Evolutionary conservation across 345 rosid species (phyloP), one percentile per base, ranked within the genome.

Genomic region (Noccaea caerulescens): DNA sequence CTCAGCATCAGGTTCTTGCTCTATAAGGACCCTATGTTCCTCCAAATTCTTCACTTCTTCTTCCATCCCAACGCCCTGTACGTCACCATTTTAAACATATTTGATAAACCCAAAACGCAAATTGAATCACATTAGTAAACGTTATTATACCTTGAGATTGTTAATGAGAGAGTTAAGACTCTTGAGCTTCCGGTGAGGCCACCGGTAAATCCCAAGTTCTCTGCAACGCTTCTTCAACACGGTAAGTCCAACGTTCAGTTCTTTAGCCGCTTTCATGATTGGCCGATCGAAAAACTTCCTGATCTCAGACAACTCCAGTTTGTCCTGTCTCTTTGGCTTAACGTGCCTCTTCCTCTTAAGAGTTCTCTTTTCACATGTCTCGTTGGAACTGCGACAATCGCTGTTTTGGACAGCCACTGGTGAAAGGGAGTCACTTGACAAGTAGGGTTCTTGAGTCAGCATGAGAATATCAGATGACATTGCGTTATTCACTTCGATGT

Each of bases 121-220:
- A 18, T 0, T 27, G 4, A 50, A 38, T 23, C 27, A 64, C 1
- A 43, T 10, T 23, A 66, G 39, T n/a, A 53, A 55, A 55, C 18
- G 44, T 37, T 37, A 37, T 43, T 8, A 30, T 2, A 87, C 96
- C 93, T 83, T 80, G 42, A 87, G 91, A 68, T 85, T 91, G n/a
- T 71, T 33, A 1, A 85, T 88, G 12, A 91, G 91, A 14, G 84
- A 73, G n/a, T 81, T 79, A 38, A 91, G 80, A 79, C 93, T 87
- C 82, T 81, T 87, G 66, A 91, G 85, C 77, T 88, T 88, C 76
- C 89, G 56, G 16, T 86, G 93, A 32, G 97, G 97, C 93, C 95
- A 91, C 46, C 97, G 59, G 76, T 79, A 80, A 8, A 91, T 79
- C n/a, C 82, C 86, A 1, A 88, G 81, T 60, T 91, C 93, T 33